phyloP scores from a whole-genome alignment of 257 asterid species.

The Fraxinus pennsylvanica region DNA sequence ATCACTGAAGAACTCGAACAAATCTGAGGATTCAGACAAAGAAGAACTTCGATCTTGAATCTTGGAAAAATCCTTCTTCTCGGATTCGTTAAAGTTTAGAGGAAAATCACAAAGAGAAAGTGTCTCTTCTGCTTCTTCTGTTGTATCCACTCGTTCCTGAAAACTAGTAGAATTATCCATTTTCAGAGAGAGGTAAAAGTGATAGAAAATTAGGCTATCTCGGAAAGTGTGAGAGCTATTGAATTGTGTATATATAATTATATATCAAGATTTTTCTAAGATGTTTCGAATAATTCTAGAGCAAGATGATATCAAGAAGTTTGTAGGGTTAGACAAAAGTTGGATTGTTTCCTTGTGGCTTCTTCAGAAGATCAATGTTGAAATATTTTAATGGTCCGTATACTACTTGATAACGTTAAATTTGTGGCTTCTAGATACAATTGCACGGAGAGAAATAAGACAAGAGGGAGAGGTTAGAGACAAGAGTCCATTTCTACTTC shows the following conservation, averaged over 20 bases:
- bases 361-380: neutral
- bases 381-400: neutral
- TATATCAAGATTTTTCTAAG: neutral
- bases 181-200: neutral
- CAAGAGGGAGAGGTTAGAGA: neutral
- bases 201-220: neutral
- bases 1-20: conserved; percentile 60
- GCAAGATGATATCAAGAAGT: neutral
- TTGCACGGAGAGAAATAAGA: neutral
- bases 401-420: neutral
- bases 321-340: neutral
- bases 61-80: conserved; percentile 22
- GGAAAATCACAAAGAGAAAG: conserved; percentile 40
- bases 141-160: neutral
- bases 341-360: neutral
- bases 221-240: neutral
- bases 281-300: neutral
- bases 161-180: conserved; percentile 30
- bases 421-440: neutral
- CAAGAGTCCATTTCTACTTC: neutral
- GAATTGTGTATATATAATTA: too few relatives aligned
- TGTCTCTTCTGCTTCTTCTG: conserved; percentile 31
- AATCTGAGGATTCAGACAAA: conserved; percentile 49
- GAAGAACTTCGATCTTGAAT: conserved; percentile 32
- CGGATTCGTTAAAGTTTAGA: conserved; percentile 17